Conservation (phyloP, 2,329 filamentous ascomycete species). For the Trichophyton verrucosum region DNA sequence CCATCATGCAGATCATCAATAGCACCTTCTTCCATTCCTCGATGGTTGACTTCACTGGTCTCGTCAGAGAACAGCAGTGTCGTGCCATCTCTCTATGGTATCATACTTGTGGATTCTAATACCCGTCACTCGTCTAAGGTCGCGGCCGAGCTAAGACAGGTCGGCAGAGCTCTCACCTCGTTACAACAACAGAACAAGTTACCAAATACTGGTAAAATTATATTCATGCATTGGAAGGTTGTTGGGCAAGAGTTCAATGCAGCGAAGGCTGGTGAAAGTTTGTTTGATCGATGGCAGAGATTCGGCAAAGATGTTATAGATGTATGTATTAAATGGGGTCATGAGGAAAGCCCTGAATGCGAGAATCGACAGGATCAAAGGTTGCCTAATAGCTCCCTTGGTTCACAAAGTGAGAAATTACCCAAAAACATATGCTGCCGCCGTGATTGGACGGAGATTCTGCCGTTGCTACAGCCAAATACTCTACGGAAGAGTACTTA, state of each 20-base stretch:
- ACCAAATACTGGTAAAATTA: constrained; percentile 19
- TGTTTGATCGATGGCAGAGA: constrained; percentile 18
- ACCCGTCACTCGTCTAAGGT: not conserved
- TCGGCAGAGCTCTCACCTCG: constrained; percentile 16
- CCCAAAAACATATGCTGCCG: constrained; percentile 15
- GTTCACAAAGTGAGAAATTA: not conserved
- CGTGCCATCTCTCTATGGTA: constrained; percentile 12
- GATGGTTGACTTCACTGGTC: not conserved
- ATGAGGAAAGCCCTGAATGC: not conserved
- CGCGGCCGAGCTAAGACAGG: constrained; percentile 13
- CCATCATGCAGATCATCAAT: constrained; percentile 1
- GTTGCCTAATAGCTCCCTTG: not conserved
- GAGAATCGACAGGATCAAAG: not conserved
- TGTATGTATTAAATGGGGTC: constrained; percentile 23
- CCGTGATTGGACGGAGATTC: constrained; percentile 20
- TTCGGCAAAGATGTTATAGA: constrained; percentile 22
- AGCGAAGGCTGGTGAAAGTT: not conserved
- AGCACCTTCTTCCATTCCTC: not conserved
- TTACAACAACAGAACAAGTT: constrained; percentile 13
- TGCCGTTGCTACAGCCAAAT: constrained; percentile 3
- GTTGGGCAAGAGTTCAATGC: not conserved
- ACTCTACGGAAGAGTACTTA: not conserved
- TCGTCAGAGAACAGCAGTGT: not conserved
- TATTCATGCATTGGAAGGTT: constrained; percentile 22
- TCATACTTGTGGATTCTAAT: constrained; percentile 20